Evolutionary conservation across 2,329 filamentous ascomycete species (phyloP).

Genomic region (Onygenales sp.): DNA sequence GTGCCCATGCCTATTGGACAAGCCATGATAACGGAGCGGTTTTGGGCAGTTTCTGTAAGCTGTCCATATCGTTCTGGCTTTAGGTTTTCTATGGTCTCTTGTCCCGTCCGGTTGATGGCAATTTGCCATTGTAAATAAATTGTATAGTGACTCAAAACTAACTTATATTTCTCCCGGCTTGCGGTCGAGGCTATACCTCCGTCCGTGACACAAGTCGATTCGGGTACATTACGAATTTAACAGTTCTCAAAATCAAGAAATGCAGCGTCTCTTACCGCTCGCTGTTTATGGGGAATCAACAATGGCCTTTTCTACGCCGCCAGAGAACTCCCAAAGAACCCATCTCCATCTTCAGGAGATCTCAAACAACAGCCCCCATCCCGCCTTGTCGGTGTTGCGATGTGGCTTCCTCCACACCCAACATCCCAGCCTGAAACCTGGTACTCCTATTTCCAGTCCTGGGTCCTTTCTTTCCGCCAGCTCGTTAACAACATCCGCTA

Average conservation of each 20-base stretch:
- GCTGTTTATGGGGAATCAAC: constrained; percentile 61
- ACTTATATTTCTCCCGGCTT: not conserved
- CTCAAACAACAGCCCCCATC: constrained; percentile 5
- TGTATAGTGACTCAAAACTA: not conserved
- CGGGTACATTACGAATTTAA: not conserved
- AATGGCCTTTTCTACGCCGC: constrained; percentile 62
- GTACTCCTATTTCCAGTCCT: constrained; percentile 53
- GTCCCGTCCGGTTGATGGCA: not conserved
- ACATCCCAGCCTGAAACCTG: constrained; percentile 44
- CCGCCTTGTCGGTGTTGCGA: constrained; percentile 58
- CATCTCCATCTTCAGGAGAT: not conserved
- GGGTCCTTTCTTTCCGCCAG: constrained; percentile 58
- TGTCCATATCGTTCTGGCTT: not conserved
- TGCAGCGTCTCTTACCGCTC: constrained; percentile 51
- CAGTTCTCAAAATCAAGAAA: constrained; percentile 54
- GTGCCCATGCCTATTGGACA: not conserved
- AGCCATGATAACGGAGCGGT: not conserved
- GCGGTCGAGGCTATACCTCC: not conserved
- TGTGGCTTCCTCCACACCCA: constrained; percentile 57
- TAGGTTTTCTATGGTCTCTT: not conserved
- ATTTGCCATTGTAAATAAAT: not conserved
- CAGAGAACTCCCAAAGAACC: constrained; percentile 40
- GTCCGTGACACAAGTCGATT: not conserved
- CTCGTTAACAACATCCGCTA: constrained; percentile 58
- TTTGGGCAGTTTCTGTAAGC: not conserved